Evolutionary conservation across 2,329 filamentous ascomycete species (phyloP).

Genomic region (Cytospora piceae): DNA sequence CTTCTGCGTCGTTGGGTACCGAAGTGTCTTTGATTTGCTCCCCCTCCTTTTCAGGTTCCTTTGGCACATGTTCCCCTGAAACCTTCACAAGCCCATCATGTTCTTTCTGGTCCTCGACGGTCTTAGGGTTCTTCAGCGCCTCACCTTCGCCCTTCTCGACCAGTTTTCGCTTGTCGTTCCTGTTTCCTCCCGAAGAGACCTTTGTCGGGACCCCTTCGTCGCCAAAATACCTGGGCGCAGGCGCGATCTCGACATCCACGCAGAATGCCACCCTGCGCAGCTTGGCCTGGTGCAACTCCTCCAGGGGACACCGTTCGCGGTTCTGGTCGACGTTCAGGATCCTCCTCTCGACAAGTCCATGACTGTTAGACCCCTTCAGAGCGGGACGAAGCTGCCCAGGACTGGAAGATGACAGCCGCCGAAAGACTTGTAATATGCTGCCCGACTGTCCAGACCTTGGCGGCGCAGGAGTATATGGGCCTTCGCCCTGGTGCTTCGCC

Average conservation of each 20-base stretch:
- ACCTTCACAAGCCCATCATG: conserved; percentile 48
- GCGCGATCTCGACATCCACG: conserved; percentile 95
- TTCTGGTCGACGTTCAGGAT: conserved; percentile 84
- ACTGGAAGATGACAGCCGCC: conserved; percentile 75
- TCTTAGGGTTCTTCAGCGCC: conserved; percentile 69
- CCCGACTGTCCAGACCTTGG: conserved; percentile 70
- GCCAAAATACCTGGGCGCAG: conserved; percentile 77
- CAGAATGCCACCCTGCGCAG: conserved; percentile 90
- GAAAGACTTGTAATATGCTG: conserved; percentile 80
- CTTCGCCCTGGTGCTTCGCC: conserved; percentile 59
- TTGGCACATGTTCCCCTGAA: conserved; percentile 44
- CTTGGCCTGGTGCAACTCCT: conserved; percentile 79
- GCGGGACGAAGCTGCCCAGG: conserved; percentile 52
- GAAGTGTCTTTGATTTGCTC: conserved; percentile 33
- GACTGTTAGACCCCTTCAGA: conserved; percentile 51
- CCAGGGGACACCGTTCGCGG: conserved; percentile 77
- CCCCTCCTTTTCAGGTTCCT: conserved; percentile 45
- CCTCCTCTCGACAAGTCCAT: conserved; percentile 77
- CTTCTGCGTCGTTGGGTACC: conserved; percentile 24
- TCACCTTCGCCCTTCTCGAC: conserved; percentile 75
- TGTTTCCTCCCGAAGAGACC: conserved; percentile 54
- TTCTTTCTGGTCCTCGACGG: conserved; percentile 60
- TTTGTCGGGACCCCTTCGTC: conserved; percentile 49
- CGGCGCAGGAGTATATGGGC: conserved; percentile 74
- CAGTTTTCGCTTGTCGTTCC: conserved; percentile 65